Evolutionary conservation across 768 basidiomycete species (phyloP).

Genomic region (Tephrocybe rancida): DNA sequence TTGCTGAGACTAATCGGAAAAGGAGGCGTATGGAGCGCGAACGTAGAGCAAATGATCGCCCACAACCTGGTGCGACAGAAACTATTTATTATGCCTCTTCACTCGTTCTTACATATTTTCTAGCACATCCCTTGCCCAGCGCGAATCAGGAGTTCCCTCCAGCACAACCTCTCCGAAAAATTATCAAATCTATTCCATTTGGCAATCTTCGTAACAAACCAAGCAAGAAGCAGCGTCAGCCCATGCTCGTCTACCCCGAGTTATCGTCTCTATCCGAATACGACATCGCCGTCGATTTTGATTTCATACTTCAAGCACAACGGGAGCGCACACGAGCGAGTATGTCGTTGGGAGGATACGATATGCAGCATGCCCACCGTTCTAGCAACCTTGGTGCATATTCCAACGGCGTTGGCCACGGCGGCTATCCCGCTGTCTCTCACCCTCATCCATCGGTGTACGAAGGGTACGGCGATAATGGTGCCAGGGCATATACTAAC

Average conservation of each 20-base stretch:
- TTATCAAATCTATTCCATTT: slow-evolving; percentile 62
- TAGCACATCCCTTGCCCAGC: slow-evolving; percentile 66
- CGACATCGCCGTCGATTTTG: slow-evolving; percentile 56
- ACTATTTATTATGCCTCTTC: background rate
- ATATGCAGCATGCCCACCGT: slow-evolving; percentile 16
- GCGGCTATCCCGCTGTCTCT: background rate
- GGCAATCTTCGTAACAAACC: slow-evolving; percentile 27
- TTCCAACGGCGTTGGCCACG: background rate
- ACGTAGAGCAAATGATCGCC: slow-evolving; percentile 75
- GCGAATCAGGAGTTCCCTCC: slow-evolving; percentile 52
- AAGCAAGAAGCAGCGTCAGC: slow-evolving; percentile 24
- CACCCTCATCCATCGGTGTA: slow-evolving; percentile 1
- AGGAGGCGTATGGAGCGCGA: slow-evolving; percentile 85
- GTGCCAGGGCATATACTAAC: slow-evolving; percentile 7
- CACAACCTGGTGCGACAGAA: slow-evolving; percentile 63
- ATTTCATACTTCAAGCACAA: slow-evolving; percentile 53
- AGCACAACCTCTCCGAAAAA: slow-evolving; percentile 66
- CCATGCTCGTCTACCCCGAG: slow-evolving; percentile 43
- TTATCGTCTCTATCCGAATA: slow-evolving; percentile 45
- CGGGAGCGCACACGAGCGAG: slow-evolving; percentile 18
- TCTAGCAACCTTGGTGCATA: slow-evolving; percentile 10
- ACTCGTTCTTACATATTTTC: slow-evolving; percentile 4
- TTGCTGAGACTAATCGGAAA: slow-evolving; percentile 88
- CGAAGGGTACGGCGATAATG: slow-evolving; percentile 9
- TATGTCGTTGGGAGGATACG: slow-evolving; percentile 18